phyloP scores from a whole-genome alignment of 768 basidiomycete genomes.

The Arthromyces matolae region DNA sequence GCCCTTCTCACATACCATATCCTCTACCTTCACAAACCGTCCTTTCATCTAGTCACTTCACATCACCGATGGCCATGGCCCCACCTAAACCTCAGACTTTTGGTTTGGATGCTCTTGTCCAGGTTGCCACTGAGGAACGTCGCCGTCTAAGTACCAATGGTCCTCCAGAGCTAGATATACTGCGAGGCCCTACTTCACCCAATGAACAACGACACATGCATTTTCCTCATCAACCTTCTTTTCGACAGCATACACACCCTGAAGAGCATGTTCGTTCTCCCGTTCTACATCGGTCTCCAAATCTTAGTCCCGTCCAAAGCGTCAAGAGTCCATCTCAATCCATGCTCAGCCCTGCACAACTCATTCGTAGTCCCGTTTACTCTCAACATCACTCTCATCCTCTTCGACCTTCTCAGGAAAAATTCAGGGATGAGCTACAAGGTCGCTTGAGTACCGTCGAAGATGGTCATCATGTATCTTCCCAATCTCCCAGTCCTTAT shows the following conservation, averaged over 20 bases:
- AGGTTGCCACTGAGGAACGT: slow-evolving; percentile 67
- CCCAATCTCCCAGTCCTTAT: slow-evolving; percentile 10
- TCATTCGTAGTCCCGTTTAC: slow-evolving; percentile 13
- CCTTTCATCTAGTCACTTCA: slow-evolving; percentile 9
- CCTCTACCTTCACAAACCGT: slow-evolving; percentile 14
- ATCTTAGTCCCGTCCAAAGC: slow-evolving; percentile 1
- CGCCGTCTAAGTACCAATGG: slow-evolving; percentile 41
- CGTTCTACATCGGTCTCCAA: slow-evolving; percentile 6
- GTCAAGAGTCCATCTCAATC: slow-evolving; percentile 7
- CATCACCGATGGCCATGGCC: slow-evolving; percentile 20
- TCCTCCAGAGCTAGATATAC: slow-evolving; percentile 16
- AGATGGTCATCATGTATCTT: slow-evolving; percentile 14
- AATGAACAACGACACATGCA: slow-evolving; percentile 21
- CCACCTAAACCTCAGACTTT: slow-evolving; percentile 23
- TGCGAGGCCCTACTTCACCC: slow-evolving; percentile 16
- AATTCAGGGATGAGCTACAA: slow-evolving; percentile 15
- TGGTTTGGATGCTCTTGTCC: slow-evolving; percentile 64
- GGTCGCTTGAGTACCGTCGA: slow-evolving; percentile 3
- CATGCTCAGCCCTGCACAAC: slow-evolving; percentile 9
- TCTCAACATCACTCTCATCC: slow-evolving; percentile 11
- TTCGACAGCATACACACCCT: slow-evolving; percentile 8
- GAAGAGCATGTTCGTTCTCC: slow-evolving; percentile 14
- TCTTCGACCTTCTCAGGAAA: slow-evolving; percentile 8
- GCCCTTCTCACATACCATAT: slow-evolving; percentile 13
- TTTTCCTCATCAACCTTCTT: slow-evolving; percentile 10